phyloP scores from a whole-genome alignment of 148 eudicot genomes.

The Agrostemma githago region DNA sequence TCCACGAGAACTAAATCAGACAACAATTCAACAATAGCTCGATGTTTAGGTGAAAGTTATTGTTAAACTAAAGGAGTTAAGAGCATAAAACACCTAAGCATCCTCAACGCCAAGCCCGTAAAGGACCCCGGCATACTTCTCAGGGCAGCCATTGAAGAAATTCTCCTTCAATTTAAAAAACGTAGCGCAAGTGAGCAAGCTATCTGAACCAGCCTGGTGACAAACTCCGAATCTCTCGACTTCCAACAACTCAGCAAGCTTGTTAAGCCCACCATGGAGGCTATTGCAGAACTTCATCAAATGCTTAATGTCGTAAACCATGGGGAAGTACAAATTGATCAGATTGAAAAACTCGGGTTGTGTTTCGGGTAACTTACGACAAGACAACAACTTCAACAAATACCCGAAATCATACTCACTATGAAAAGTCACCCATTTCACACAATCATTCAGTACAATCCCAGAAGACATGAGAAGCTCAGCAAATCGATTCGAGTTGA shows the following conservation, averaged over 20 bases:
- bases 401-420: constrained; percentile 51
- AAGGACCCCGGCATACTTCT: constrained; percentile 58
- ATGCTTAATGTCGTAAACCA: constrained; percentile 43
- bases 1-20: constrained; percentile 28
- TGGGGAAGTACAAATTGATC: constrained; percentile 37
- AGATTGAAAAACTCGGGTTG: constrained; percentile 37
- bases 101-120: constrained; percentile 48
- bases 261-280: constrained; percentile 43
- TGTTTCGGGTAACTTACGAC: constrained; percentile 34
- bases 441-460: constrained; percentile 37
- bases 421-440: constrained; percentile 44
- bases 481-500: constrained; percentile 37
- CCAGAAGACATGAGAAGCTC: constrained; percentile 50
- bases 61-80: constrained; percentile 18
- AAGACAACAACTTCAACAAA: constrained; percentile 36
- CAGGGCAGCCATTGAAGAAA: constrained; percentile 47
- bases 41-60: constrained; percentile 30
- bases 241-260: constrained; percentile 44
- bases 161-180: constrained; percentile 44
- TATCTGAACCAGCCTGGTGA: constrained; percentile 47
- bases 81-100: constrained; percentile 26
- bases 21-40: constrained; percentile 31
- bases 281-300: constrained; percentile 47
- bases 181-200: constrained; percentile 39
- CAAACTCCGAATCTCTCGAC: constrained; percentile 37